Percentiles rank a stretch among this genome's conserved stretches.
phyloP scores from a whole-genome alignment of 805 yeast species.

The Starmerella kuoi region DNA sequence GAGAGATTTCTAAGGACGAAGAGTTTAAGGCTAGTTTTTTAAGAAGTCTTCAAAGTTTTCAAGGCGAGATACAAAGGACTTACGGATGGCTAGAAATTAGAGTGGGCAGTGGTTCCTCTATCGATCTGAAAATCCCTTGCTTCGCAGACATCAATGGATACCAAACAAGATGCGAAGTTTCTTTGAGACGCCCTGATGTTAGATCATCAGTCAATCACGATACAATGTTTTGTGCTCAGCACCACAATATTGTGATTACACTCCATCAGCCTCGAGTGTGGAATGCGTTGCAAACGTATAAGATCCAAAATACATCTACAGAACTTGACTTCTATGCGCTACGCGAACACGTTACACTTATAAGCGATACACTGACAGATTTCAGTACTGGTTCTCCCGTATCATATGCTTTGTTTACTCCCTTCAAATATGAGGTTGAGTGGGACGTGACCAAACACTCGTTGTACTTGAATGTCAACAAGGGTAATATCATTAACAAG shows the following conservation, averaged over 20 bases:
- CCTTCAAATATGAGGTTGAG: constrained; percentile 47
- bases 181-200: constrained; percentile 46
- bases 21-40: constrained; percentile 10
- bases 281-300: constrained; percentile 72
- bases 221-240: constrained; percentile 49
- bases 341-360: constrained; percentile 66
- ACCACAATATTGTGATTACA: constrained; percentile 43
- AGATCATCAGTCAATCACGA: constrained; percentile 85
- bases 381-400: constrained; percentile 54
- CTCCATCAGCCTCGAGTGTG: constrained; percentile 66
- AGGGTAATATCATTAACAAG: constrained; percentile 74
- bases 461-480: constrained; percentile 69
- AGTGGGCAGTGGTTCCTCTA: constrained; percentile 40
- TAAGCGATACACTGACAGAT: constrained; percentile 64
- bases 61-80: constrained; percentile 35
- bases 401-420: constrained; percentile 67
- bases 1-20: constrained; percentile 69
- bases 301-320: constrained; percentile 40
- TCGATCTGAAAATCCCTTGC: constrained; percentile 31
- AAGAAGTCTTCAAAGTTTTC: constrained; percentile 3
- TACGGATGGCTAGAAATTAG: constrained; percentile 89
- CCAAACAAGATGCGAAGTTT: constrained; percentile 35
- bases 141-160: constrained; percentile 42
- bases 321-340: constrained; percentile 51
- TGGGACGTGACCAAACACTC: constrained; percentile 50